Conservation (phyloP, 2,329 filamentous ascomycete genomes). For the Penicillium psychrosexuale region DNA sequence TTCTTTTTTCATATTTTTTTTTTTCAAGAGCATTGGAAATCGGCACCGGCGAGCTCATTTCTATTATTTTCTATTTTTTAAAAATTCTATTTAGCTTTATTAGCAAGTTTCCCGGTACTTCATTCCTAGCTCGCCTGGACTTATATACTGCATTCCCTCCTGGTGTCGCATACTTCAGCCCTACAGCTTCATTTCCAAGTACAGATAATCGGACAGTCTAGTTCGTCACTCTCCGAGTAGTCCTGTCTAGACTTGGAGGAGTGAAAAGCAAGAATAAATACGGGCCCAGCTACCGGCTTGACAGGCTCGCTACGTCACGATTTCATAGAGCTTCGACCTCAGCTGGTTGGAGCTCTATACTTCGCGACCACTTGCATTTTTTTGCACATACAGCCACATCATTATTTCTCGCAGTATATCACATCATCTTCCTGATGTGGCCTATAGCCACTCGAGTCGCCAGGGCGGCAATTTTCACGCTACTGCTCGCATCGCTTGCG, state of each 20-base stretch:
- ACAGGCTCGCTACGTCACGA: slow-evolving; percentile 24
- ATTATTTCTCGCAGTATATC: background rate
- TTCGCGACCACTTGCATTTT: background rate
- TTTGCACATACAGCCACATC: slow-evolving; percentile 6
- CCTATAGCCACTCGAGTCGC: slow-evolving; percentile 25
- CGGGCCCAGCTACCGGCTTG: slow-evolving; percentile 4
- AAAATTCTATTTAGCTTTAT: background rate
- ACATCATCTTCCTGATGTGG: slow-evolving; percentile 22
- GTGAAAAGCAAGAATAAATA: background rate
- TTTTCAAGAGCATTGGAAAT: slow-evolving; percentile 19
- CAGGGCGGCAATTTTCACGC: slow-evolving; percentile 21
- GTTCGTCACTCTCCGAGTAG: background rate
- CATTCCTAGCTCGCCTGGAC: background rate
- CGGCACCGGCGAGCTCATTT: slow-evolving; percentile 11
- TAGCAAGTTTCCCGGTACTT: background rate
- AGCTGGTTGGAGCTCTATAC: slow-evolving; percentile 15
- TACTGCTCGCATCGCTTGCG: slow-evolving; percentile 28
- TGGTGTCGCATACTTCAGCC: slow-evolving; percentile 20
- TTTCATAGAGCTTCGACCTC: slow-evolving; percentile 20
- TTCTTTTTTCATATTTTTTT: background rate
- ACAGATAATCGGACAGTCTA: background rate
- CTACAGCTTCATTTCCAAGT: slow-evolving; percentile 11
- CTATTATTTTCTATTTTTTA: background rate
- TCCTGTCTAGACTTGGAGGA: background rate
- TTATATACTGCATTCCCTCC: slow-evolving; percentile 16